Percentiles rank a stretch among this genome's conserved stretches.
phyloP scores from a whole-genome alignment of 2,329 filamentous ascomycete species.

The Metarhizium guizhouense region DNA sequence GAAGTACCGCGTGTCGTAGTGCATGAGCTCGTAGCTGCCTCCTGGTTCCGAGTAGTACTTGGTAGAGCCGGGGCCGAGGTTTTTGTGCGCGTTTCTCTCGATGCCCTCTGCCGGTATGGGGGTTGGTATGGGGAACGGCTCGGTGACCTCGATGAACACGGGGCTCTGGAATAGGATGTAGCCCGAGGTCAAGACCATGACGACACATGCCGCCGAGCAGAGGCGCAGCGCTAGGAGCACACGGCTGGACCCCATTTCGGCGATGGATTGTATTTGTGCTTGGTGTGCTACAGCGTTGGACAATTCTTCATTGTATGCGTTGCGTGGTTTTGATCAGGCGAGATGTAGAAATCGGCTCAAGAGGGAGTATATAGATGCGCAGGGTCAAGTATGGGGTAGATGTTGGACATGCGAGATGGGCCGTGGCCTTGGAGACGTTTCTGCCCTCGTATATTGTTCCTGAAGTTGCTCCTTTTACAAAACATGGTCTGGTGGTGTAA shows the following conservation, averaged over 20 bases:
- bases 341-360: too few relatives aligned
- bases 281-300: too few relatives aligned
- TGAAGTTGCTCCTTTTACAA: neutral
- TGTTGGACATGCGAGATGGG: too few relatives aligned
- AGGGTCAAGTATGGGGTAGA: too few relatives aligned
- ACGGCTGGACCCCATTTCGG: neutral
- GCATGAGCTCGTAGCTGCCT: conserved; percentile 35
- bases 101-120: neutral
- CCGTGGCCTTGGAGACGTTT: neutral
- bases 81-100: neutral
- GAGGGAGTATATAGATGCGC: too few relatives aligned
- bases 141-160: neutral
- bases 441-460: neutral
- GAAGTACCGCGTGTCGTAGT: conserved; percentile 71
- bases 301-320: too few relatives aligned
- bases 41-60: neutral
- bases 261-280: too few relatives aligned
- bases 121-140: neutral
- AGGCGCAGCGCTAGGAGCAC: neutral
- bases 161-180: neutral
- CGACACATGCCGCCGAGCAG: neutral
- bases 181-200: neutral
- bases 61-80: neutral
- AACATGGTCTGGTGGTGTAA: neutral
- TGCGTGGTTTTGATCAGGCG: too few relatives aligned